A percentile compares a stretch with the other conserved stretches of the same genome.
phyloP scores from a whole-genome alignment of 495 filamentous ascomycete genomes.

The Thermochaetoides thermophila region DNA sequence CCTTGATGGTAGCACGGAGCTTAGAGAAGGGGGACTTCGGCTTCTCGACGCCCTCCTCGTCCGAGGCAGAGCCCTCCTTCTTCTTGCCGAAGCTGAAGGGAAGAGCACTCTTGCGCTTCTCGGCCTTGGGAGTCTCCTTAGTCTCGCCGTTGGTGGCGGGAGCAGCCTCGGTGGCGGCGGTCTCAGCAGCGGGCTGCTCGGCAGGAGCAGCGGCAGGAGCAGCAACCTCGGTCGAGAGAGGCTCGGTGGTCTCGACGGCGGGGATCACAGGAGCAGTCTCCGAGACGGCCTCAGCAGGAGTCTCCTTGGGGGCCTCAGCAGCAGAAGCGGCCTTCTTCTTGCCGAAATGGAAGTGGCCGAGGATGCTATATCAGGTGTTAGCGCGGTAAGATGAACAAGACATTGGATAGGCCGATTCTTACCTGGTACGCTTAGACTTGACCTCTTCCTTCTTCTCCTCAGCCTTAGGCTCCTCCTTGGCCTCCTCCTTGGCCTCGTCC shows the following conservation, averaged over 20 bases:
- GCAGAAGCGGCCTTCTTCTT: slow-evolving; percentile 36
- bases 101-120: slow-evolving; percentile 43
- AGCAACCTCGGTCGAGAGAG: slow-evolving; percentile 32
- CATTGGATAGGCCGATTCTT: neutral
- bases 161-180: slow-evolving; percentile 28
- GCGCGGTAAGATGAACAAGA: neutral
- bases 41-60: slow-evolving; percentile 37
- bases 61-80: slow-evolving; percentile 31
- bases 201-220: slow-evolving; percentile 30
- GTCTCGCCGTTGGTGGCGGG: slow-evolving; percentile 35
- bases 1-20: slow-evolving; percentile 38
- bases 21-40: slow-evolving; percentile 41
- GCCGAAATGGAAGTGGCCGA: slow-evolving; percentile 35
- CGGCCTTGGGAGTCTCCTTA: slow-evolving; percentile 36
- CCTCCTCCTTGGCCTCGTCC: slow-evolving; percentile 18
- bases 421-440: slow-evolving; percentile 6
- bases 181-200: slow-evolving; percentile 26
- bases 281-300: slow-evolving; percentile 31
- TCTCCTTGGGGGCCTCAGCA: slow-evolving; percentile 16
- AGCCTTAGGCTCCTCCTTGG: slow-evolving; percentile 12
- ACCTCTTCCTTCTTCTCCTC: slow-evolving; percentile 23
- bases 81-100: slow-evolving; percentile 42
- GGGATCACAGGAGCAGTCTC: slow-evolving; percentile 44
- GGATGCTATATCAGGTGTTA: slow-evolving; percentile 35
- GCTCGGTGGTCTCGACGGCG: slow-evolving; percentile 40